phyloP scores from a whole-genome alignment of 2,329 filamentous ascomycete genomes.

The Elsinoe arachidis region DNA sequence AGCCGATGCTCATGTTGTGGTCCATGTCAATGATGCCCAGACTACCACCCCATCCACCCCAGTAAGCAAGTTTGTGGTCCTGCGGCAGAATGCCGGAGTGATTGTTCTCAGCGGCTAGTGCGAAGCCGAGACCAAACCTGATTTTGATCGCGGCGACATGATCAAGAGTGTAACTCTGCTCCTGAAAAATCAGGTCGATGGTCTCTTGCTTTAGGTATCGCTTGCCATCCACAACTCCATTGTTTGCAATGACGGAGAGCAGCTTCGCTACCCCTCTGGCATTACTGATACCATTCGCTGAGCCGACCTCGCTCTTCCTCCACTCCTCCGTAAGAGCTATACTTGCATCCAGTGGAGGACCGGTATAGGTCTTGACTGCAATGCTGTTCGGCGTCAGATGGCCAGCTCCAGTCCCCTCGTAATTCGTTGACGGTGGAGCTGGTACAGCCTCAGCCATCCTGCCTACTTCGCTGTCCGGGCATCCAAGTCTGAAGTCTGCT shows the following conservation, averaged over 20 bases:
- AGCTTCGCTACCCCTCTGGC: conserved; percentile 36
- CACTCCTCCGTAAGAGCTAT: conserved; percentile 26
- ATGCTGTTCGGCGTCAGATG: conserved; percentile 22
- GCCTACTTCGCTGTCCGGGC: conserved; percentile 33
- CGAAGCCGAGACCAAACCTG: conserved; percentile 36
- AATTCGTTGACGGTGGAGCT: conserved; percentile 14
- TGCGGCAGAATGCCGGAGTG: not conserved
- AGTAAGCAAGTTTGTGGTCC: not conserved
- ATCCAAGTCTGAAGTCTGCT: conserved; percentile 42
- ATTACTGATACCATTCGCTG: conserved; percentile 40
- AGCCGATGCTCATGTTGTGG: not conserved
- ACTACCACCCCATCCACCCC: conserved; percentile 3
- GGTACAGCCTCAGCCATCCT: conserved; percentile 33
- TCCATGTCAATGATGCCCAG: not conserved
- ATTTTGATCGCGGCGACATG: conserved; percentile 29
- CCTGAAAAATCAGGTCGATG: conserved; percentile 37
- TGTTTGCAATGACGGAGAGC: conserved; percentile 31
- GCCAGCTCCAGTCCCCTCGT: conserved; percentile 13
- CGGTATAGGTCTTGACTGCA: conserved; percentile 25
- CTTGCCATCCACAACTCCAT: conserved; percentile 27
- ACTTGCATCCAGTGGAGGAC: conserved; percentile 21
- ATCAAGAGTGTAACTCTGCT: conserved; percentile 37
- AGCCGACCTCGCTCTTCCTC: conserved; percentile 35
- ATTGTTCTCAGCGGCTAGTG: not conserved
- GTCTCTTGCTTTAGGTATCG: conserved; percentile 35